Evolutionary conservation across 306 rosid genomes (phyloP).

Genomic region (Datisca glomerata): DNA sequence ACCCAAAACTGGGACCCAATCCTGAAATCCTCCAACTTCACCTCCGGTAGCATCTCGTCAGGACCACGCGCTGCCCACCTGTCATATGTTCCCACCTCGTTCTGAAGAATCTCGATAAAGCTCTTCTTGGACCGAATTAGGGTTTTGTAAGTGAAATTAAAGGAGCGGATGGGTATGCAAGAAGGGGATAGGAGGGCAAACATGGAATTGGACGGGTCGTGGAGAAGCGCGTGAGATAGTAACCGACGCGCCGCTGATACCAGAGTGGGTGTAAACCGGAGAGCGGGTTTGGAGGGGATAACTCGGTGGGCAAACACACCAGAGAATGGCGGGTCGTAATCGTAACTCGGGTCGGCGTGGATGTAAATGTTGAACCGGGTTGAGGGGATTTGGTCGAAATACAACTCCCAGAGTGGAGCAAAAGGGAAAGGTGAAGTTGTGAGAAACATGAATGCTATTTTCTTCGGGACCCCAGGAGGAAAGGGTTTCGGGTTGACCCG

Average conservation of each 20-base stretch:
- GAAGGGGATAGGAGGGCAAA: slow-evolving; percentile 48
- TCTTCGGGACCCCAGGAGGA: slow-evolving; percentile 20
- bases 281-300: slow-evolving; percentile 40
- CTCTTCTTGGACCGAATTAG: slow-evolving; percentile 25
- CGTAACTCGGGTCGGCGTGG: slow-evolving; percentile 46
- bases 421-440: slow-evolving; percentile 51
- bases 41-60: slow-evolving; percentile 49
- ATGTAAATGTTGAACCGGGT: slow-evolving; percentile 39
- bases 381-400: slow-evolving; percentile 24
- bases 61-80: slow-evolving; percentile 64
- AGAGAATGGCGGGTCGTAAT: slow-evolving; percentile 36
- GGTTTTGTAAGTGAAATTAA: slow-evolving; percentile 43
- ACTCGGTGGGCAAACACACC: slow-evolving; percentile 38
- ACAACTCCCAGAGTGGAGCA: slow-evolving; percentile 55
- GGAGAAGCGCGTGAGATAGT: slow-evolving; percentile 46
- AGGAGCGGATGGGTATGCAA: slow-evolving; percentile 61
- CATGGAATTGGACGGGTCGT: slow-evolving; percentile 37
- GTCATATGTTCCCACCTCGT: slow-evolving; percentile 23
- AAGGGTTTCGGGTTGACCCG: slow-evolving; percentile 23
- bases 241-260: slow-evolving; percentile 39
- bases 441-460: slow-evolving; percentile 55
- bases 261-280: slow-evolving; percentile 37
- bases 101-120: slow-evolving; percentile 50
- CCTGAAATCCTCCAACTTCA: slow-evolving; percentile 41
- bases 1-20: slow-evolving; percentile 76